phyloP scores from a whole-genome alignment of 805 yeast species.

The Ogataea parapolymorpha region DNA sequence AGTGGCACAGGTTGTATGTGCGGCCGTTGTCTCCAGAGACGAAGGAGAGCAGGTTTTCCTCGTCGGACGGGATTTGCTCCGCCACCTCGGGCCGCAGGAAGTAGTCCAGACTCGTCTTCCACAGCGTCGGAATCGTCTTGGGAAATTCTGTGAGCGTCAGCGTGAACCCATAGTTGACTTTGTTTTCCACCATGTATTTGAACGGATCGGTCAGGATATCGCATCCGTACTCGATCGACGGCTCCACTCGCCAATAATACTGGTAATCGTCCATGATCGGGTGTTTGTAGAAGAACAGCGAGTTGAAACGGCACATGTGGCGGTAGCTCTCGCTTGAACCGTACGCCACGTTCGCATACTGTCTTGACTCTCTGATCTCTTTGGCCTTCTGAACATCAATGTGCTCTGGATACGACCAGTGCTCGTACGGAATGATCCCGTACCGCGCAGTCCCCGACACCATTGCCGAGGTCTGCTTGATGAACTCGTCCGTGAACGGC shows the following conservation, averaged over 20 bases:
- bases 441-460: slow-evolving; percentile 46
- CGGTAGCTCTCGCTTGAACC: slow-evolving; percentile 67
- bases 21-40: slow-evolving; percentile 62
- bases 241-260: slow-evolving; percentile 63
- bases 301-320: slow-evolving; percentile 60
- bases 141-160: slow-evolving; percentile 49
- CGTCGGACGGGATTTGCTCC: slow-evolving; percentile 17
- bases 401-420: slow-evolving; percentile 52
- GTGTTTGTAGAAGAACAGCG: slow-evolving; percentile 55
- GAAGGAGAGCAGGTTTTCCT: slow-evolving; percentile 51
- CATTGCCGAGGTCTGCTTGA: slow-evolving; percentile 32
- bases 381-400: slow-evolving; percentile 41
- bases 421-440: slow-evolving; percentile 45
- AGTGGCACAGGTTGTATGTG: slow-evolving; percentile 72
- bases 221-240: slow-evolving; percentile 48
- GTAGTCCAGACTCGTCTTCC: slow-evolving; percentile 45
- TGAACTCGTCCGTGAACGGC: slow-evolving; percentile 43
- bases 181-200: slow-evolving; percentile 48
- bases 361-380: slow-evolving; percentile 33
- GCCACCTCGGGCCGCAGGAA: slow-evolving; percentile 30
- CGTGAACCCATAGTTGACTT: slow-evolving; percentile 51
- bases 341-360: slow-evolving; percentile 45
- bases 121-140: slow-evolving; percentile 49
- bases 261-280: slow-evolving; percentile 50
- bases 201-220: slow-evolving; percentile 56